Conservation (phyloP, 2,329 filamentous ascomycete genomes). For the Monilinia laxa region DNA sequence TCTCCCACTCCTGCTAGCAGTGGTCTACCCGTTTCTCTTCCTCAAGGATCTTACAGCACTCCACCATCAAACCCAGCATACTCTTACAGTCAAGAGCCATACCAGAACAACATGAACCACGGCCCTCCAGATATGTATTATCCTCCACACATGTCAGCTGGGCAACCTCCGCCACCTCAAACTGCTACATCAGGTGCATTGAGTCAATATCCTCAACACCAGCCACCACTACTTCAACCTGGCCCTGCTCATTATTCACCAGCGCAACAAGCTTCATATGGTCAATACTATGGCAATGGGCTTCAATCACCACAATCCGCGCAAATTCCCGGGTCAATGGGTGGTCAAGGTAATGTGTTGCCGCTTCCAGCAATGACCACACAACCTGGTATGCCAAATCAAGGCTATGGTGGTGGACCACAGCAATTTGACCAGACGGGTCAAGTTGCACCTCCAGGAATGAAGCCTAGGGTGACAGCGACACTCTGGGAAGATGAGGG, state of each 20-base stretch:
- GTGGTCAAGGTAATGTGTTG: slow-evolving; percentile 63
- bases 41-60: slow-evolving; percentile 40
- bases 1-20: slow-evolving; percentile 61
- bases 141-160: slow-evolving; percentile 73
- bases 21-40: slow-evolving; percentile 45
- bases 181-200: slow-evolving; percentile 72
- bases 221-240: slow-evolving; percentile 73
- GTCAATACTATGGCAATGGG: slow-evolving; percentile 73
- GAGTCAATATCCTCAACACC: slow-evolving; percentile 72
- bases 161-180: slow-evolving; percentile 72
- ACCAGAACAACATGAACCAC: slow-evolving; percentile 72
- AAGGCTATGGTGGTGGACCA: slow-evolving; percentile 50
- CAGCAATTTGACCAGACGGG: slow-evolving; percentile 77
- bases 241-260: slow-evolving; percentile 67
- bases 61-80: slow-evolving; percentile 44
- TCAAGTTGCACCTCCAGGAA: slow-evolving; percentile 85
- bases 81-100: slow-evolving; percentile 43
- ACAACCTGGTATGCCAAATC: slow-evolving; percentile 49
- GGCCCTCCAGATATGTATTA: slow-evolving; percentile 83
- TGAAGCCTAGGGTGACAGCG: slow-evolving; percentile 94
- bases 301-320: slow-evolving; percentile 76
- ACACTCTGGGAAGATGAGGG: slow-evolving; percentile 98
- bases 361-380: slow-evolving; percentile 58
- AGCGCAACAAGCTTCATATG: slow-evolving; percentile 52
- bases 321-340: slow-evolving; percentile 69